Conservation (phyloP, 208 protist species). For the Lotmaria passim region DNA sequence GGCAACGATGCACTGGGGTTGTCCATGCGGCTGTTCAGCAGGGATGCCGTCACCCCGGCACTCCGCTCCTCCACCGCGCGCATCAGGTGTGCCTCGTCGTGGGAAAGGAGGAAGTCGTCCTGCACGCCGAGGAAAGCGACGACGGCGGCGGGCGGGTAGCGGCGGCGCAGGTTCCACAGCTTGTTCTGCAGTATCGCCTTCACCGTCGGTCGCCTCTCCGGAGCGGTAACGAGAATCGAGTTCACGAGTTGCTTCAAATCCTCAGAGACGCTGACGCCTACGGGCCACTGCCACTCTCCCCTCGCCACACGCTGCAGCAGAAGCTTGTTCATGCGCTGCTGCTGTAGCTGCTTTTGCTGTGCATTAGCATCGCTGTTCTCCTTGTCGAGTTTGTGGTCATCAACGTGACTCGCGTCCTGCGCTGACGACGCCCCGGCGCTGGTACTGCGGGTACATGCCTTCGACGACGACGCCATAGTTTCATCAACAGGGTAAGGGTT, state of each 20-base stretch:
- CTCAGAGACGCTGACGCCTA: slow-evolving; percentile 53
- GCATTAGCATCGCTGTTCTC: slow-evolving; percentile 3
- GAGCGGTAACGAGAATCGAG: slow-evolving; percentile 58
- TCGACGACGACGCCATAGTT: slow-evolving; percentile 11
- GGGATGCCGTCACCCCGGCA: slow-evolving; percentile 69
- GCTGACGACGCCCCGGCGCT: not conserved
- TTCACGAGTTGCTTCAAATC: slow-evolving; percentile 75
- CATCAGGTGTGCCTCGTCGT: slow-evolving; percentile 81
- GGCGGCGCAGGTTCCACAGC: slow-evolving; percentile 75
- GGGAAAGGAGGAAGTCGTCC: slow-evolving; percentile 80
- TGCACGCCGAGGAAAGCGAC: slow-evolving; percentile 83
- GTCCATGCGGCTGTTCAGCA: slow-evolving; percentile 48
- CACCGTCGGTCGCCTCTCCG: slow-evolving; percentile 71
- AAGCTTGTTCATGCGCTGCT: slow-evolving; percentile 53
- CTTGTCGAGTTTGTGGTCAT: not conserved
- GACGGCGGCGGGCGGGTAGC: slow-evolving; percentile 69
- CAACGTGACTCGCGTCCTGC: not conserved
- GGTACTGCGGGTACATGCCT: not conserved
- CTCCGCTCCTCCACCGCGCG: slow-evolving; percentile 85
- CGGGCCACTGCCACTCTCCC: slow-evolving; percentile 83
- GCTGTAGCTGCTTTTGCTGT: no score
- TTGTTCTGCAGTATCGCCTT: slow-evolving; percentile 57
- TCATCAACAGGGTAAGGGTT: slow-evolving; percentile 67
- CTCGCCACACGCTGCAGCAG: slow-evolving; percentile 77
- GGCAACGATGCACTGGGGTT: not conserved